phyloP scores from a whole-genome alignment of 495 filamentous ascomycete species.

The Pseudomonodictys pantanalensis region DNA sequence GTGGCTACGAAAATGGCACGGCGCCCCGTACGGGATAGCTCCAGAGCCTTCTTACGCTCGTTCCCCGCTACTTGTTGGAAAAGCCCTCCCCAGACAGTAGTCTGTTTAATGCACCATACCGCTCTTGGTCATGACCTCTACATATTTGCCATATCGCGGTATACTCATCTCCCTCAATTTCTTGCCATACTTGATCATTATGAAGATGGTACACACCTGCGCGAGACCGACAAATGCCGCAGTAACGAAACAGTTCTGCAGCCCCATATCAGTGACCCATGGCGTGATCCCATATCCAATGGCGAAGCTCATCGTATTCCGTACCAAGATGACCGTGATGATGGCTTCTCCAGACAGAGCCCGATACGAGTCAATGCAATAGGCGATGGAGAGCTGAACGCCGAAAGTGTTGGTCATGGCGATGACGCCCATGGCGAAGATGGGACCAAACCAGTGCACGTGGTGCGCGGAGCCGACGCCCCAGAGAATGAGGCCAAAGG shows the following conservation, averaged over 20 bases:
- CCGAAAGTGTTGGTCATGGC: constrained; percentile 58
- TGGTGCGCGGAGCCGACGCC: constrained; percentile 62
- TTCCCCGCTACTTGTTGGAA: too few relatives aligned
- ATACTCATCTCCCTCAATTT: constrained; percentile 42
- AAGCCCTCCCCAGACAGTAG: too few relatives aligned
- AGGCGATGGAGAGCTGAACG: constrained; percentile 58
- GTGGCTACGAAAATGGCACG: too few relatives aligned
- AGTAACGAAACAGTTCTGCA: constrained; percentile 62
- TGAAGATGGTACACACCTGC: constrained; percentile 51
- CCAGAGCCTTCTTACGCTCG: too few relatives aligned
- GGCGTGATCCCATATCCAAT: constrained; percentile 62
- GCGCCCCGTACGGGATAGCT: too few relatives aligned
- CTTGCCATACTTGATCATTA: constrained; percentile 57
- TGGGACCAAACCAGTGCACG: constrained; percentile 48
- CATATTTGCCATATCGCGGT: constrained; percentile 45
- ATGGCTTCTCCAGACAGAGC: constrained; percentile 63
- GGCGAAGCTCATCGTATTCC: constrained; percentile 66
- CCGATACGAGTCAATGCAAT: constrained; percentile 62
- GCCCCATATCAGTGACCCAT: constrained; percentile 59
- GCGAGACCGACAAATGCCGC: constrained; percentile 60
- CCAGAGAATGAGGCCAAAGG: constrained; percentile 60
- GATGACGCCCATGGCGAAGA: constrained; percentile 61
- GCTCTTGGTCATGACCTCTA: constrained; percentile 37
- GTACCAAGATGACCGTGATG: constrained; percentile 61
- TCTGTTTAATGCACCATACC: constrained; percentile 45